A percentile compares a stretch with the other conserved stretches of the same genome.
These are phyloP conservation scores for Eucalyptus polybractea DNA, from an alignment of 345 rosid species.

Conservation along the genomic window DNA sequence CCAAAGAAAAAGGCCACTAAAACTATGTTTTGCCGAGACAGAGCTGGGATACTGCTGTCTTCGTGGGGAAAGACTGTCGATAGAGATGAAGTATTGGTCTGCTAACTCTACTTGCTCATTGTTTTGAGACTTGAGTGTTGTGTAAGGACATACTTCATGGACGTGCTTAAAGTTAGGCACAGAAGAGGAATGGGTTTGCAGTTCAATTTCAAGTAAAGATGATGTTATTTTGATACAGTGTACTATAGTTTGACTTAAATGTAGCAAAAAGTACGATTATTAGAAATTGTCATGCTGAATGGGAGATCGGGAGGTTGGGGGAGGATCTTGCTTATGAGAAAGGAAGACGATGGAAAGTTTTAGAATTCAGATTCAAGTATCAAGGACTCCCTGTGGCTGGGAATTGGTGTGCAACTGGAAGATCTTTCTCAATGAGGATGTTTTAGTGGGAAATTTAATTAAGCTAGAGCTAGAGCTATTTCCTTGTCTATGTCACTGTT, in stretches of 20 bases:
- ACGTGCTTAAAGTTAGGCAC: neutral
- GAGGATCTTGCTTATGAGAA: neutral
- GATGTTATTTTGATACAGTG: neutral
- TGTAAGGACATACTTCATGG: neutral
- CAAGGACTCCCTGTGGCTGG: neutral
- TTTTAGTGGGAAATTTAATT: neutral
- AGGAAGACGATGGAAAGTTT: neutral
- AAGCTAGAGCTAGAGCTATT: neutral
- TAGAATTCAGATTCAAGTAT: neutral
- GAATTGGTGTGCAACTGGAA: neutral
- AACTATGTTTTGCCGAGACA: neutral
- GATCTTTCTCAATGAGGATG: neutral
- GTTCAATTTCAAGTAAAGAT: neutral
- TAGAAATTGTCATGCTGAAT: neutral
- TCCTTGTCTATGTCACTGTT: neutral
- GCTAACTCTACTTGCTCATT: neutral
- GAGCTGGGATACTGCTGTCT: neutral
- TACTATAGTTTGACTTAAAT: neutral
- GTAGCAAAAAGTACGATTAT: neutral
- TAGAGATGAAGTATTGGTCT: neutral
- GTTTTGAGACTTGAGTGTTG: neutral
- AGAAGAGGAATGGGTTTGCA: neutral
- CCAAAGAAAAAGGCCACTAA: neutral
- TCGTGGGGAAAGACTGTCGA: neutral
- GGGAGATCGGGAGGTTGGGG: neutral